These are phyloP conservation scores for Phytophthora sp. DNA, from an alignment of 352 stramenopile genomes.

Conservation along the genomic window DNA sequence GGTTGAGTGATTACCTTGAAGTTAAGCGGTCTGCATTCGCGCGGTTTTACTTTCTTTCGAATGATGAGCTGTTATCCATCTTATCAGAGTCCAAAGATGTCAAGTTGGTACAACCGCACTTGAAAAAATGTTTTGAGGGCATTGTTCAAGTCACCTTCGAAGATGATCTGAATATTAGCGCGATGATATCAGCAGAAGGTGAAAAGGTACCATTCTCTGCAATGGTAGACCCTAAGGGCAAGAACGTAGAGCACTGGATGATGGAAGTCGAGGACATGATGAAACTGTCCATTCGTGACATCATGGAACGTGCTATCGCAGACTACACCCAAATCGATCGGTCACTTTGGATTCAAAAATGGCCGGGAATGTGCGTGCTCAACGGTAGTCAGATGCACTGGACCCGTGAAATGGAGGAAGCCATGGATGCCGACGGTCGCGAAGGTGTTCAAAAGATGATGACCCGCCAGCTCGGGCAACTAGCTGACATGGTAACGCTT, in stretches of 20 bases:
- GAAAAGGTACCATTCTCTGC: constrained; percentile 88
- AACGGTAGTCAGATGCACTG: constrained; percentile 95
- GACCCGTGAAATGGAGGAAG: constrained; percentile 91
- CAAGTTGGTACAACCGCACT: constrained; percentile 91
- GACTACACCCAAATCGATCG: constrained; percentile 90
- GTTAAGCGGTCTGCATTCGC: constrained; percentile 93
- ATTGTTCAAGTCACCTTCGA: constrained; percentile 92
- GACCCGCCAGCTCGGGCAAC: constrained; percentile 82
- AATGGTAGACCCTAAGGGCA: constrained; percentile 89
- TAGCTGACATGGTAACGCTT: constrained; percentile 94
- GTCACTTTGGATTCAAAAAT: constrained; percentile 94
- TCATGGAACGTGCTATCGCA: constrained; percentile 86
- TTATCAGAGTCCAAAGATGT: constrained; percentile 94
- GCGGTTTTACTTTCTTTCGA: constrained; percentile 95
- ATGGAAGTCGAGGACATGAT: constrained; percentile 95
- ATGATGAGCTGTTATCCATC: constrained; percentile 94
- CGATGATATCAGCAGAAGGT: constrained; percentile 93
- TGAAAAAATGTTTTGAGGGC: constrained; percentile 96
- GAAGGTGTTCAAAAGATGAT: constrained; percentile 87
- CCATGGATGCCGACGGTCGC: constrained; percentile 76
- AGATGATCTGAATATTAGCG: constrained; percentile 90
- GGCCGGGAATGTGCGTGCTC: constrained; percentile 90
- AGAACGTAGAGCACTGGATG: constrained; percentile 95
- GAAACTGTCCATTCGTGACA: constrained; percentile 87
- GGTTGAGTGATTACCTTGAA: constrained; percentile 92